Evolutionary conservation across 495 filamentous ascomycete species (phyloP), one percentile per base, ranked within the genome.

Genomic region (Lophiostoma macrostomum): DNA sequence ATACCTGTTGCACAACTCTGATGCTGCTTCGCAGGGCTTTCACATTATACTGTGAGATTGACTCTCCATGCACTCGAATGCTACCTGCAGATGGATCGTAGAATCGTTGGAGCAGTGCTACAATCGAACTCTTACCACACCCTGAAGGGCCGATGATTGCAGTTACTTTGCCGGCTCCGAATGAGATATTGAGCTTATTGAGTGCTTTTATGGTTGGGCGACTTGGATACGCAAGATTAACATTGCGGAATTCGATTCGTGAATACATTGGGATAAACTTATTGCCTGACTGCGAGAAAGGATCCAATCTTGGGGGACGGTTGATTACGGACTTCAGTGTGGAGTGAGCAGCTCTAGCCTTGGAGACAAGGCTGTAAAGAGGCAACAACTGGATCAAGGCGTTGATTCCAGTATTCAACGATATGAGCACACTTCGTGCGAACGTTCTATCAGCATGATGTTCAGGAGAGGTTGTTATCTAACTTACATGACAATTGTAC

Each of bases 251-350:
- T n/a, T n/a, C n/a, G n/a, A n/a, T n/a, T n/a, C 96, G 77, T 25
- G 43, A 47, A 42, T 76, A 86, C 38, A 96, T 84, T 43, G 85
- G 81, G 39, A 87, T 70, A 82, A 97, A 90, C 22, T 96, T n/a
- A 1, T 3, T 13, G 22, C 93, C 90, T 13, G 73, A 76, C 0
- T 87, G 79, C 2, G 78, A 78, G 18, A 78, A 82, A 1, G 91
- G 86, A 67, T 97, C 84, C 31, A 96, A 68, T 3, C 88, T 90
- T 1, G 91, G 96, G 14, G 69, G 50, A 19, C 3, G 11, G 24
- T 19, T 19, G 6, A 49, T 49, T 5, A 45, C 42, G 13, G 29
- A 22, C 18, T 11, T 37, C 28, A 49, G 22, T n/a, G 22, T 7
- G 5, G 45, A 35, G 45, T 45, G 42, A 11, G 45, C 29, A 14